Evolutionary conservation across 1,139 yeast species (phyloP).

Genomic region (Blastobotrys petasosporus): DNA sequence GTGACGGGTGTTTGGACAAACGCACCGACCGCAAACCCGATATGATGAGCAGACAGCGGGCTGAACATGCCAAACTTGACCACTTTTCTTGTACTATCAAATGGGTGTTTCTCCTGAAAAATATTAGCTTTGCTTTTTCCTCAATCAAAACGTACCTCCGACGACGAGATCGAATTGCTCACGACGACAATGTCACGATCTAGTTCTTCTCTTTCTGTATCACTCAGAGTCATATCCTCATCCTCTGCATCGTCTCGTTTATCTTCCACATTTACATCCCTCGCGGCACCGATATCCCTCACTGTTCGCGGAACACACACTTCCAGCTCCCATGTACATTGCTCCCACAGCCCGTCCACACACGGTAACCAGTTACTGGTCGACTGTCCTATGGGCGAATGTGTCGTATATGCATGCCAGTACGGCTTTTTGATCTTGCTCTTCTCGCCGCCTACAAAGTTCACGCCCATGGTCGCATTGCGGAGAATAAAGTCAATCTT

Average conservation of each 20-base stretch:
- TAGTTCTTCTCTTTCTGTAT: conserved; percentile 38
- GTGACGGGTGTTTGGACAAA: conserved; percentile 57
- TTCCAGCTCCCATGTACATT: conserved; percentile 89
- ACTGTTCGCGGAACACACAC: conserved; percentile 76
- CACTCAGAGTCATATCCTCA: conserved; percentile 27
- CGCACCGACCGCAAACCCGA: conserved; percentile 95
- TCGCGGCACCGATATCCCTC: conserved; percentile 54
- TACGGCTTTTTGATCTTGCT: conserved; percentile 34
- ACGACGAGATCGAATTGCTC: conserved; percentile 63
- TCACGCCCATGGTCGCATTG: conserved; percentile 70
- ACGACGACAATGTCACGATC: conserved; percentile 64
- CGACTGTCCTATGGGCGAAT: conserved; percentile 69
- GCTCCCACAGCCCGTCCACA: conserved; percentile 80
- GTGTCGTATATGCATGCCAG: conserved; percentile 87
- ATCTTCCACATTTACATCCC: conserved; percentile 23
- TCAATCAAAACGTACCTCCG: conserved; percentile 32
- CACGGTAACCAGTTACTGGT: conserved; percentile 98
- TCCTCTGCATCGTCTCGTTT: conserved; percentile 39
- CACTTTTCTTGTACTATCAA: conserved; percentile 65
- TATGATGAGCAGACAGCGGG: conserved; percentile 89
- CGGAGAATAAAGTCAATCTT: conserved; percentile 60
- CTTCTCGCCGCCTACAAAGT: conserved; percentile 54
- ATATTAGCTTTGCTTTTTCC: not conserved
- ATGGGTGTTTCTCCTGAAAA: conserved; percentile 36
- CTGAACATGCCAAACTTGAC: conserved; percentile 75